Evolutionary conservation across 306 rosid species (phyloP), one percentile per base, ranked within the genome.

Genomic region (Sicyos edulis): DNA sequence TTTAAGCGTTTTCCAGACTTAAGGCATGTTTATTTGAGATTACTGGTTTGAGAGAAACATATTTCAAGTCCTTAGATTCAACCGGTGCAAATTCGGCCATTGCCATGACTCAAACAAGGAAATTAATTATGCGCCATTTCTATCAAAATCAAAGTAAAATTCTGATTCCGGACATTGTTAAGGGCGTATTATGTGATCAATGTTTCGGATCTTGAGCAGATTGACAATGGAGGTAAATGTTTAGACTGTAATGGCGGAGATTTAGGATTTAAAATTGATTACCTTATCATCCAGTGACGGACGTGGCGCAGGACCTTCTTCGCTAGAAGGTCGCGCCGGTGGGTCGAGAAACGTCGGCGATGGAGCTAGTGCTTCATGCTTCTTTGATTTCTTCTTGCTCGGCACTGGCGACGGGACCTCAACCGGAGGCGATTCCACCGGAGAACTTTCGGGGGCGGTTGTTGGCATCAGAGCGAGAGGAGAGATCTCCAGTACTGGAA

Each of bases 401-500:
- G 98, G 98, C 13, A 87, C 85, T 3, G 85, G 87, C 16, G 88
- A 82, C 0, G 92, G 92, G 54, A 75, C 88, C 76, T 82, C 92
- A 29, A 51, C 86, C 0, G 56, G 78, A 0, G 88, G 88, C 7
- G 88, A 76, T 3, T 81, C 76, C 19, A 78, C 83, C 0, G 92
- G 91, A 19, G 87, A 21, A 57, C 58, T 78, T 22, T 60, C 77
- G 8, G 76, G 82, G 7, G 79, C 37, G 37, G 37, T 32, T 32
- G 37, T 32, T 3, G 37, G 37, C 37, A 5, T 32, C 37, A 5
- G 37, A 32, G 37, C 71, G 0, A 87, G 91, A 0, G 91, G 90
- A 44, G 97, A 79, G 55, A 78, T 76, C 10, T 79, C 87, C 0
- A 96, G 97, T 54, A 74, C 85, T 0, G 82, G 78, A n/a, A 83